Percentiles rank a stretch among this genome's conserved stretches.
These are phyloP conservation scores for Artemisia princeps DNA, from an alignment of 140 eudicot genomes.

Conservation along the genomic window DNA sequence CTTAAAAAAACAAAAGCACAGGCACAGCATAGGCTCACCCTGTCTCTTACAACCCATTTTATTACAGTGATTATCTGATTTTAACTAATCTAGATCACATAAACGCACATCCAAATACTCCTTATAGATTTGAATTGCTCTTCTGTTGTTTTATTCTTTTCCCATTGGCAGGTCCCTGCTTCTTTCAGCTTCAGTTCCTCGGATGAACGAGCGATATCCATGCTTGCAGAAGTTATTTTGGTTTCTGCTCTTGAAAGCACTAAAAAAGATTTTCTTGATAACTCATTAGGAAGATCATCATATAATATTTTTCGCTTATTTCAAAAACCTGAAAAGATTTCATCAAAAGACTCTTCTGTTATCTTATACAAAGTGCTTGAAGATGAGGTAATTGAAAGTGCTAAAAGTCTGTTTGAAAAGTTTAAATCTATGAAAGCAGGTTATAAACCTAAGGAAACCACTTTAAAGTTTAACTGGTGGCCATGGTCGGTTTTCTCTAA, in stretches of 20 bases:
- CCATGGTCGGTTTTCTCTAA: conserved; percentile 33
- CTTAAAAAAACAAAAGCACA: neutral
- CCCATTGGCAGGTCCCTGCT: conserved; percentile 66
- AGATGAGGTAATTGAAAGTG: conserved; percentile 61
- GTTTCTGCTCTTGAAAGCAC: conserved; percentile 60
- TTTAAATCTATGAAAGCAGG: conserved; percentile 37
- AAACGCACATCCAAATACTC: neutral
- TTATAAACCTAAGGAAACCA: conserved; percentile 26
- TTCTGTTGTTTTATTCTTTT: conserved; percentile 34
- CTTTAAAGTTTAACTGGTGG: conserved; percentile 47
- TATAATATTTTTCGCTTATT: conserved; percentile 35
- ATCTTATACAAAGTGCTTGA: conserved; percentile 49
- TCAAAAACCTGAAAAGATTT: conserved; percentile 38
- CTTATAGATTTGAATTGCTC: neutral
- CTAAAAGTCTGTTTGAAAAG: conserved; percentile 49
- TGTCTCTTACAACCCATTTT: neutral
- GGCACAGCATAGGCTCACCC: neutral
- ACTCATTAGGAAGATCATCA: conserved; percentile 35
- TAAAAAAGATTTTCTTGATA: conserved; percentile 36
- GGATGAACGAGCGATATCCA: conserved; percentile 52
- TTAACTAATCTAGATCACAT: neutral
- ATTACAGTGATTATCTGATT: neutral
- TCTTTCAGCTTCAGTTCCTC: conserved; percentile 65
- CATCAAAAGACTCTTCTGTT: conserved; percentile 63
- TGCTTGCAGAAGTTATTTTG: conserved; percentile 73